These are phyloP conservation scores for Xylariaceae sp. DNA, from an alignment of 2,329 filamentous ascomycete genomes.

Conservation along the genomic window DNA sequence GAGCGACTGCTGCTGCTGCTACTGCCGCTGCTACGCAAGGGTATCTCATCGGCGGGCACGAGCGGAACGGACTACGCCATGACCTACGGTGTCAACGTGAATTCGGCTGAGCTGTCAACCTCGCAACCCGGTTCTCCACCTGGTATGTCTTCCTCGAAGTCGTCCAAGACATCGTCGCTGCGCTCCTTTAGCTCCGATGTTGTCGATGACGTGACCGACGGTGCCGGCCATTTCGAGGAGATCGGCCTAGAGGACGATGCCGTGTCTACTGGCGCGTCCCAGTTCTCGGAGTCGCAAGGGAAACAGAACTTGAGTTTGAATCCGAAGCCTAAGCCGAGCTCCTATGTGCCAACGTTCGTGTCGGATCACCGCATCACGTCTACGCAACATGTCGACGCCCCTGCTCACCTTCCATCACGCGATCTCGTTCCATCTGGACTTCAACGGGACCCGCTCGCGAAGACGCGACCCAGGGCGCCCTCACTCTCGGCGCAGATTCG, in stretches of 20 bases:
- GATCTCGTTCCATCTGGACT: slow-evolving; percentile 28
- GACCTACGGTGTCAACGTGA: slow-evolving; percentile 36
- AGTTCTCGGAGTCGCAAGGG: slow-evolving; percentile 33
- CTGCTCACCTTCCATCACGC: slow-evolving; percentile 28
- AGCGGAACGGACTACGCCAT: slow-evolving; percentile 32
- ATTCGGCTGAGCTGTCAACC: slow-evolving; percentile 37
- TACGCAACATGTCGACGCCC: slow-evolving; percentile 28
- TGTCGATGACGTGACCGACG: slow-evolving; percentile 63
- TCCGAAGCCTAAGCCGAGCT: slow-evolving; percentile 38
- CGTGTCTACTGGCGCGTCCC: slow-evolving; percentile 31
- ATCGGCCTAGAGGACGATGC: slow-evolving; percentile 77
- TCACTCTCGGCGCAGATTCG: slow-evolving; percentile 44
- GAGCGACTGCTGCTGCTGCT: background rate
- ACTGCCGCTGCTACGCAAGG: background rate
- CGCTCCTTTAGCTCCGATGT: slow-evolving; percentile 71
- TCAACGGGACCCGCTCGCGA: slow-evolving; percentile 31
- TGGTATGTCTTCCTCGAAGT: slow-evolving; percentile 76
- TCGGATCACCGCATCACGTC: slow-evolving; percentile 38
- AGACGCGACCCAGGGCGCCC: slow-evolving; percentile 41
- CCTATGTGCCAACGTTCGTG: slow-evolving; percentile 46
- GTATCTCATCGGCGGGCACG: slow-evolving; percentile 7
- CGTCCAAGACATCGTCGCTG: slow-evolving; percentile 85
- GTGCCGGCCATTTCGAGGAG: slow-evolving; percentile 85
- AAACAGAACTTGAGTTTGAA: slow-evolving; percentile 28
- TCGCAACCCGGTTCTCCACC: slow-evolving; percentile 61